phyloP scores from a whole-genome alignment of 2,329 filamentous ascomycete species.

The Claviceps sp. region DNA sequence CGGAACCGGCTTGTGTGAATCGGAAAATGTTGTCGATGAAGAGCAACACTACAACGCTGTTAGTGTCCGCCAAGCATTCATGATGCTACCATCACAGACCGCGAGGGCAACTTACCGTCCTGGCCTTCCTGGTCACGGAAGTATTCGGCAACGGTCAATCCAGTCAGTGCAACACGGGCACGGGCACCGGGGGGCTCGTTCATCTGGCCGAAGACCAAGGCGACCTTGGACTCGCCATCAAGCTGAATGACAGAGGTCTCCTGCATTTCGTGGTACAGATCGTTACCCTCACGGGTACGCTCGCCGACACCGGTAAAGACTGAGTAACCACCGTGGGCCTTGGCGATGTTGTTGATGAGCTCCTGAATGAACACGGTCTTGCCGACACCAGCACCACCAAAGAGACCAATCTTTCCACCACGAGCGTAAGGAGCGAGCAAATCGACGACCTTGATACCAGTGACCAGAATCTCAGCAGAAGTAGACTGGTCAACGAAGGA shows the following conservation, averaged over 20 bases:
- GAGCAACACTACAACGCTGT: slow-evolving; percentile 58
- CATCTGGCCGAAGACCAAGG: slow-evolving; percentile 99
- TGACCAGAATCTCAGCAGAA: slow-evolving; percentile 88
- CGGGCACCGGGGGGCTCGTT: slow-evolving; percentile 99
- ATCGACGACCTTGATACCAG: slow-evolving; percentile 99
- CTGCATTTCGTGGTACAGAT: slow-evolving; percentile 99
- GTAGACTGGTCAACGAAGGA: slow-evolving; percentile 93
- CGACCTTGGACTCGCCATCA: slow-evolving; percentile 98
- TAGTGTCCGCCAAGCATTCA: not conserved
- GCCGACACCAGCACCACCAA: slow-evolving; percentile 99
- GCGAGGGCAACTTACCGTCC: slow-evolving; percentile 50
- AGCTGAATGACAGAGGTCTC: slow-evolving; percentile 99
- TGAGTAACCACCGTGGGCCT: slow-evolving; percentile 99
- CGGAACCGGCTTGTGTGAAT: slow-evolving; percentile 98
- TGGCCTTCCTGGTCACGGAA: slow-evolving; percentile 69
- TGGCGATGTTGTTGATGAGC: slow-evolving; percentile 99
- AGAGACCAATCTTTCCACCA: slow-evolving; percentile 99
- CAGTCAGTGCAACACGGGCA: slow-evolving; percentile 98
- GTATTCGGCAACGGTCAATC: slow-evolving; percentile 67
- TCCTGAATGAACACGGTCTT: slow-evolving; percentile 99
- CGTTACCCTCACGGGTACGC: slow-evolving; percentile 99
- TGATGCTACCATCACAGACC: not conserved
- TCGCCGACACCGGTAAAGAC: slow-evolving; percentile 99
- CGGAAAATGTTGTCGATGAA: slow-evolving; percentile 99
- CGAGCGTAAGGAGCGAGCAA: slow-evolving; percentile 96